Conservation (phyloP, 78 protist genomes). For the Diacronema lutheri region DNA sequence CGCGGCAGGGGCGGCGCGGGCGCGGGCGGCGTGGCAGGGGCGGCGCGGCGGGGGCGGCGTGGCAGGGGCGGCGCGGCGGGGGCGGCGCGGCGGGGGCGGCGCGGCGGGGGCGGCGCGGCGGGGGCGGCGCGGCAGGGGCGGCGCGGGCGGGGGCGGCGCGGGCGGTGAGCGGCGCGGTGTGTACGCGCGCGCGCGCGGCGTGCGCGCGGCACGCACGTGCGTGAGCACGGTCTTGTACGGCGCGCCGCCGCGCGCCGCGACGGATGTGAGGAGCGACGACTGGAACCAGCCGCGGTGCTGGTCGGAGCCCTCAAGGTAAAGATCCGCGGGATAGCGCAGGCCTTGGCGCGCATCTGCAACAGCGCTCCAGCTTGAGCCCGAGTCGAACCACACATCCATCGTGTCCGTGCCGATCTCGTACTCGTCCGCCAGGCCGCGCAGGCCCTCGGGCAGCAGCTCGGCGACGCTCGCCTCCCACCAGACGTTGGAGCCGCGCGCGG, state of each 20-base stretch:
- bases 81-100: not conserved
- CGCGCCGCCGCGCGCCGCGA: slow-evolving; percentile 30
- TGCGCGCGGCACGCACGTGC: no score
- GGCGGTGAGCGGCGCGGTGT: no score
- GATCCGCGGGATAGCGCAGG: slow-evolving; percentile 19
- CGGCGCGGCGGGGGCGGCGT: no score
- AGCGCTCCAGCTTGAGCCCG: slow-evolving; percentile 78
- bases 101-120: not conserved
- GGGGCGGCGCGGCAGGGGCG: not conserved
- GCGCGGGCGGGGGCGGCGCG: no score
- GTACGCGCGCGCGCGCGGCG: no score
- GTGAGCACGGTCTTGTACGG: slow-evolving; percentile 78
- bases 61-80: not conserved
- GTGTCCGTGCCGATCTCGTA: slow-evolving; percentile 79
- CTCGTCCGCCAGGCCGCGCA: not conserved
- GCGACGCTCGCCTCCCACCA: slow-evolving; percentile 63
- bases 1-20: no score
- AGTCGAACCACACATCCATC: slow-evolving; percentile 95
- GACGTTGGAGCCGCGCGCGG: slow-evolving; percentile 69
- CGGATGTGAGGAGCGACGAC: slow-evolving; percentile 68
- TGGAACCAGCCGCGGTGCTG: slow-evolving; percentile 97
- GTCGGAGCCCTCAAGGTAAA: slow-evolving; percentile 36
- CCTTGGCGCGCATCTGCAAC: not conserved
- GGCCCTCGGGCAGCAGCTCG: slow-evolving; percentile 69
- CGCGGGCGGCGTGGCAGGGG: no score